Evolutionary conservation across 805 yeast genomes (phyloP), one percentile per base, ranked within the genome.

Genomic region (Myxozyma geophila): DNA sequence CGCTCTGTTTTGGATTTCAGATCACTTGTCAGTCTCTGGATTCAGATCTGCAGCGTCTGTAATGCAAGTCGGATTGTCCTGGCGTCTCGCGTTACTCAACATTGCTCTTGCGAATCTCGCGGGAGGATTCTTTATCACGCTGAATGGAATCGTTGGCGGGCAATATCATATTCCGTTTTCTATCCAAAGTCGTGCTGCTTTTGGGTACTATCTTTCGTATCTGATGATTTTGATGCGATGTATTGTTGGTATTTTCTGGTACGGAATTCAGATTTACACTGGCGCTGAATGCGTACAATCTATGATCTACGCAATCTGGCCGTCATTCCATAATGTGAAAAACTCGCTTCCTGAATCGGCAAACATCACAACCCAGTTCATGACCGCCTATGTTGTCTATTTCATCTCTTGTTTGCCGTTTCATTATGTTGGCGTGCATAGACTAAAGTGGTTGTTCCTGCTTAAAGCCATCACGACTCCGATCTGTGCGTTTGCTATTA

Each of bases 401-500:
- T 92, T 96, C 92, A 77, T 90, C 10, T 81, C 83, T 61, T 87
- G 91, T 56, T 80, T 92, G 63, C 97, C 97, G 4, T 87, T 88
- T 67, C 82, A 92, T 68, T 89, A 89, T 82, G 83, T 91, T 71
- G 88, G 87, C 54, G 96, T 96, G 9, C 96, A 92, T 72, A 82
- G 83, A 62, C 84, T 92, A 62, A 85, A 96, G 73, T 95, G 91
- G 77, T 80, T 92, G 69, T 92, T 92, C 78, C 87, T 97, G 0
- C 83, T 86, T 58, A 92, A 92, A 74, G 89, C 96, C 0, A 81
- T 84, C 69, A 76, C 88, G 52, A 88, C 89, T 58, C 96, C 97
- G 2, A 78, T 88, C 64, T 97, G 96, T 0, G 96, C 95, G 46
- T 80, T 92, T 67, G 90, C 86, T 0, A 90, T 92, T 72, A 79